Conservation (phyloP, 2,329 filamentous ascomycete genomes). For the Penicillium sp. region DNA sequence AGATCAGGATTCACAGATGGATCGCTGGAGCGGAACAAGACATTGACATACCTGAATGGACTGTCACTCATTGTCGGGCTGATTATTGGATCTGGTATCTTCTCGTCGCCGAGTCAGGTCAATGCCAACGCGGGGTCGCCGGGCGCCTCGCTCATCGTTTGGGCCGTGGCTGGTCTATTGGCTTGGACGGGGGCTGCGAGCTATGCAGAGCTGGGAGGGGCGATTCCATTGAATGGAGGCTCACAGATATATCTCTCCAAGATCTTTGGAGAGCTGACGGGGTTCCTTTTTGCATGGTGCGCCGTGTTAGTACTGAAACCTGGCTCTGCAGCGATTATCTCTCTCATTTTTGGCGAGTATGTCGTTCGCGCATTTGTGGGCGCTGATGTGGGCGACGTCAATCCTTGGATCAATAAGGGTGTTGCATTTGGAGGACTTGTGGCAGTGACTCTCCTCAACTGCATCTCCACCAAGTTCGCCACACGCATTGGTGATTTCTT, state of each 20-base stretch:
- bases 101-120: slow-evolving; percentile 90
- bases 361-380: slow-evolving; percentile 84
- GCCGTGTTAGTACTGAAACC: slow-evolving; percentile 93
- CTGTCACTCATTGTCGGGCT: slow-evolving; percentile 86
- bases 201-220: slow-evolving; percentile 92
- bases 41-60: slow-evolving; percentile 90
- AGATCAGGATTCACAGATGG: slow-evolving; percentile 58
- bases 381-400: slow-evolving; percentile 77
- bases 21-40: slow-evolving; percentile 94
- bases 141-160: slow-evolving; percentile 85
- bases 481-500: slow-evolving; percentile 86
- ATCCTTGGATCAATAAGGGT: slow-evolving; percentile 84
- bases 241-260: slow-evolving; percentile 92
- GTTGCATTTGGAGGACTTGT: slow-evolving; percentile 77
- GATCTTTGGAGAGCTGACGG: slow-evolving; percentile 89
- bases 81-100: slow-evolving; percentile 95
- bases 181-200: slow-evolving; percentile 96
- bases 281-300: slow-evolving; percentile 96
- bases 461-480: slow-evolving; percentile 83
- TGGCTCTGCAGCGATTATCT: slow-evolving; percentile 87
- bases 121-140: slow-evolving; percentile 89
- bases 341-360: slow-evolving; percentile 98
- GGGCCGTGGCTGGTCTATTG: slow-evolving; percentile 84
- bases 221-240: slow-evolving; percentile 92
- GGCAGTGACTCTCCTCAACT: slow-evolving; percentile 80